Percentiles rank a stretch among this genome's conserved stretches.
Evolutionary conservation across 176 grass and related monocot species (phyloP).

Genomic region (Eleusine coracana): DNA sequence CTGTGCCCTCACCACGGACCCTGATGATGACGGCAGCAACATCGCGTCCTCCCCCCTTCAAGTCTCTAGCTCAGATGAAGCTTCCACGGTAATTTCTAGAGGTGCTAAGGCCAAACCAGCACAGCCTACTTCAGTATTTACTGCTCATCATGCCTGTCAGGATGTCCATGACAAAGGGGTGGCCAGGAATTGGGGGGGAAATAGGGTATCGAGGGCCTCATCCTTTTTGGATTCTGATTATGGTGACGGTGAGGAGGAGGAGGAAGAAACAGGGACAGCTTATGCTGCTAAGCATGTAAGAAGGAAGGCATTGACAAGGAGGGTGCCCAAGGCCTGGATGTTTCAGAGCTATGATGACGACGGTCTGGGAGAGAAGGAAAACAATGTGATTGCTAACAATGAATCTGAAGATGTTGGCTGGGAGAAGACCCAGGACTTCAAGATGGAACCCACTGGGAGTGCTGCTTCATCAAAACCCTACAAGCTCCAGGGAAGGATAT

Average conservation of each 20-base stretch:
- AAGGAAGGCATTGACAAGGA: slow-evolving; percentile 20
- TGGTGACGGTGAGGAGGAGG: neutral
- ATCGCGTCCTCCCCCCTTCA: neutral
- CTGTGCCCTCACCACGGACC: slow-evolving; percentile 10
- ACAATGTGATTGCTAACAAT: slow-evolving; percentile 5
- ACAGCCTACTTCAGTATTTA: neutral
- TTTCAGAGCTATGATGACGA: slow-evolving; percentile 30
- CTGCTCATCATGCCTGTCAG: neutral
- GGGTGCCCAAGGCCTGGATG: slow-evolving; percentile 6
- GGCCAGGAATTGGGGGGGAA: slow-evolving; percentile 9
- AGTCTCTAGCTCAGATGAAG: slow-evolving; percentile 25
- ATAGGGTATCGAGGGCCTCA: slow-evolving; percentile 17
- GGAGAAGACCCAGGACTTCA: slow-evolving; percentile 52
- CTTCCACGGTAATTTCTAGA: neutral
- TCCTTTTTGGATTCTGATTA: slow-evolving; percentile 20
- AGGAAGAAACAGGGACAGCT: neutral
- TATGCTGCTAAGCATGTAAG: slow-evolving; percentile 10
- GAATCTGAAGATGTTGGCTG: slow-evolving; percentile 44
- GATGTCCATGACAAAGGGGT: slow-evolving; percentile 9
- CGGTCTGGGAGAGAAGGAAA: slow-evolving; percentile 36
- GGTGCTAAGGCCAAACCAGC: neutral
- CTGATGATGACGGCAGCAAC: slow-evolving; percentile 15
- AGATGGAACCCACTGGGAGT: slow-evolving; percentile 49
- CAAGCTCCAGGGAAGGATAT: slow-evolving; percentile 55
- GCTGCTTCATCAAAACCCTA: slow-evolving; percentile 45